Evolutionary conservation across 1,284 basidiomycete genomes (phyloP).

Genomic region (Ustilago hordei): DNA sequence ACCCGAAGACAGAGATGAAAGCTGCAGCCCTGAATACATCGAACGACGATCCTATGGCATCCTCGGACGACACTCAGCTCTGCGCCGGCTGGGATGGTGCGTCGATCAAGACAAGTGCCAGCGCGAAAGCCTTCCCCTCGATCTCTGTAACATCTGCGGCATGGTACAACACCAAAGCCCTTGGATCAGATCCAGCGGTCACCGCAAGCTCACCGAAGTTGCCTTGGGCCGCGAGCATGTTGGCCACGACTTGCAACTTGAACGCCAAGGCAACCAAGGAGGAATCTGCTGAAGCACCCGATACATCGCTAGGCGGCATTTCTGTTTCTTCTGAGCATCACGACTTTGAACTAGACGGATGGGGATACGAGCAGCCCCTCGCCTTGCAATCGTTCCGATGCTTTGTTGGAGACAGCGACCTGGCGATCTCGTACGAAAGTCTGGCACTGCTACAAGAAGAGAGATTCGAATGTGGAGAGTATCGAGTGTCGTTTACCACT

Average conservation of each 20-base stretch:
- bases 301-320: slow-evolving; percentile 22
- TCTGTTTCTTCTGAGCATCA: slow-evolving; percentile 45
- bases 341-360: slow-evolving; percentile 54
- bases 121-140: slow-evolving; percentile 53
- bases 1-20: not conserved
- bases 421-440: slow-evolving; percentile 22
- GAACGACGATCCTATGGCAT: not conserved
- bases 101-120: slow-evolving; percentile 33
- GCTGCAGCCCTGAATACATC: not conserved
- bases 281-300: slow-evolving; percentile 12
- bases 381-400: slow-evolving; percentile 35
- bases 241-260: slow-evolving; percentile 3
- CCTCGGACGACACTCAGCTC: not conserved
- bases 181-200: slow-evolving; percentile 23
- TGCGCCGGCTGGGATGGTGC: slow-evolving; percentile 17
- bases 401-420: slow-evolving; percentile 27
- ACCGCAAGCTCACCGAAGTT: slow-evolving; percentile 22
- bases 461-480: slow-evolving; percentile 17
- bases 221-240: slow-evolving; percentile 21
- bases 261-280: slow-evolving; percentile 1
- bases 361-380: slow-evolving; percentile 44
- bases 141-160: slow-evolving; percentile 57
- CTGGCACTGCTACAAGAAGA: slow-evolving; percentile 14
- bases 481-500: slow-evolving; percentile 30
- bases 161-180: slow-evolving; percentile 51